These are phyloP conservation scores for Ciborinia camelliae DNA, from an alignment of 2,329 filamentous ascomycete species.

Conservation along the genomic window DNA sequence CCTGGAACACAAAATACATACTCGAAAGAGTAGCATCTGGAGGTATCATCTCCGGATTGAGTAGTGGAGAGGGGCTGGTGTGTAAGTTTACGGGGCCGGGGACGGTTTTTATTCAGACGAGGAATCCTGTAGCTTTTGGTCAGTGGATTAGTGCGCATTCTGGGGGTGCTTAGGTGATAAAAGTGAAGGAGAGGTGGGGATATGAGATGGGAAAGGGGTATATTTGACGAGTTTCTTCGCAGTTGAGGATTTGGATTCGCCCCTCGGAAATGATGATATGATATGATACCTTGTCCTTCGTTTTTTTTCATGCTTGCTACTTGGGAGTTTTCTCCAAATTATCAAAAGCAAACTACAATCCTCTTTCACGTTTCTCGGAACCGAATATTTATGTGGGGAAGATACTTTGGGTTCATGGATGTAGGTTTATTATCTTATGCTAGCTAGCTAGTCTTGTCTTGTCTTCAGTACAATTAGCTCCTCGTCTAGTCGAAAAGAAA, in stretches of 20 bases:
- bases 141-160: constrained; percentile 17
- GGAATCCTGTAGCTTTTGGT: constrained; percentile 60
- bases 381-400: not conserved
- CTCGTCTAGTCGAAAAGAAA: too few relatives aligned
- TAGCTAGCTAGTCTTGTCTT: too few relatives aligned
- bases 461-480: too few relatives aligned
- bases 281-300: constrained; percentile 11
- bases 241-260: too few relatives aligned
- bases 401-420: not conserved
- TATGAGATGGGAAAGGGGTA: not conserved
- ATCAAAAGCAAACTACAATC: not conserved
- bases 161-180: not conserved
- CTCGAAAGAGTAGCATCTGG: constrained; percentile 88
- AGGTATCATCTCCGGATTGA: constrained; percentile 84
- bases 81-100: constrained; percentile 94
- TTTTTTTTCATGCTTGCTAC: not conserved
- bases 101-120: constrained; percentile 87
- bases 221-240: not conserved
- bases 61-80: constrained; percentile 81
- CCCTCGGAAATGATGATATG: not conserved
- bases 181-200: too few relatives aligned
- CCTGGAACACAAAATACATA: constrained; percentile 94
- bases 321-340: too few relatives aligned
- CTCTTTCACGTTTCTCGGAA: not conserved
- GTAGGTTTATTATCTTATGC: too few relatives aligned